phyloP scores from a whole-genome alignment of 495 filamentous ascomycete genomes.

The Penicillium chermesinum region DNA sequence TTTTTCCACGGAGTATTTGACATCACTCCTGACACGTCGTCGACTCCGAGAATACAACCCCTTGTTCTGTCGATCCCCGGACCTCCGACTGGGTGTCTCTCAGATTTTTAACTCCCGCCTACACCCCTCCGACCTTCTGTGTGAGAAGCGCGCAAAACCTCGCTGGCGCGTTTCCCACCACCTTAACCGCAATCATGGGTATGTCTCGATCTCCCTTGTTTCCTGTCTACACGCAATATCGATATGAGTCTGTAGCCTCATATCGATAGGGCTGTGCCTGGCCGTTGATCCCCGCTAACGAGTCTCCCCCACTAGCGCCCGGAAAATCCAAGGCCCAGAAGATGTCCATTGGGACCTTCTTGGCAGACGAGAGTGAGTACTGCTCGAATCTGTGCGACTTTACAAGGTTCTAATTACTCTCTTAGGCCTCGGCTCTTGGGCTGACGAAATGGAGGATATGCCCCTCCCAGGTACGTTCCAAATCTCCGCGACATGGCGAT shows the following conservation, averaged over 20 bases:
- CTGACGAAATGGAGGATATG: conserved; percentile 93
- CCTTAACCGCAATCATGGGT: conserved; percentile 81
- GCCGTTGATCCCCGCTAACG: conserved; percentile 10
- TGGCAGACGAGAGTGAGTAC: conserved; percentile 74
- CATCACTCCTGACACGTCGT: not conserved
- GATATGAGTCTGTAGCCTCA: not conserved
- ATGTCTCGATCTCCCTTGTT: conserved; percentile 36
- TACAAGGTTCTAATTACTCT: conserved; percentile 34
- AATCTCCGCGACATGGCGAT: conserved; percentile 8
- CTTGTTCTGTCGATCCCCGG: conserved; percentile 10
- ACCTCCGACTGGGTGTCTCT: conserved; percentile 9
- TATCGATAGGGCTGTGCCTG: not conserved
- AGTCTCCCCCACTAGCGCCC: conserved; percentile 55
- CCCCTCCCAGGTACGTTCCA: conserved; percentile 61
- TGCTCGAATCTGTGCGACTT: conserved; percentile 8
- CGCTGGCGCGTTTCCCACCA: conserved; percentile 43
- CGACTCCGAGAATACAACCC: not conserved
- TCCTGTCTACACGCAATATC: not conserved
- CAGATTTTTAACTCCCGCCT: conserved; percentile 18
- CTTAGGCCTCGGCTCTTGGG: conserved; percentile 88
- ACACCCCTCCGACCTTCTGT: conserved; percentile 15
- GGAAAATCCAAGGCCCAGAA: conserved; percentile 83
- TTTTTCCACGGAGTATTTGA: conserved; percentile 26
- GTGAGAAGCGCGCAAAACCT: conserved; percentile 43
- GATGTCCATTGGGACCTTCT: conserved; percentile 89